Conservation (phyloP, 768 basidiomycete genomes). For the Royoungia palumana region DNA sequence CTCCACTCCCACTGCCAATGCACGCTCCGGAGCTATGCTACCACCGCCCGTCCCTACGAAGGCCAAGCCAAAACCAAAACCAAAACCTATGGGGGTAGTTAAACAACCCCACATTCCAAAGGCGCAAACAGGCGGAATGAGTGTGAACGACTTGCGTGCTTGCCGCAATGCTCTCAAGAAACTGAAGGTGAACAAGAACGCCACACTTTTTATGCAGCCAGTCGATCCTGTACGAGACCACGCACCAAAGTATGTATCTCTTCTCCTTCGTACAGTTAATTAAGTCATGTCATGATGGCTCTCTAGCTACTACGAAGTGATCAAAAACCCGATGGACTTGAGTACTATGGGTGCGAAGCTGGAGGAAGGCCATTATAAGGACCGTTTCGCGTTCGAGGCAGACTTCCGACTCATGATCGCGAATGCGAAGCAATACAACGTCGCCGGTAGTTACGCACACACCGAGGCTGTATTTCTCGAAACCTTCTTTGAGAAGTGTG, state of each 20-base stretch:
- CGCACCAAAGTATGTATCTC: constrained; percentile 71
- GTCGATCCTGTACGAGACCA: constrained; percentile 95
- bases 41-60: constrained; percentile 32
- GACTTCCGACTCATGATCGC: constrained; percentile 87
- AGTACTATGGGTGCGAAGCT: constrained; percentile 85
- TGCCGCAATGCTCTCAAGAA: constrained; percentile 80
- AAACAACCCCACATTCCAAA: constrained; percentile 56
- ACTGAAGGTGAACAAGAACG: constrained; percentile 68
- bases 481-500: constrained; percentile 82
- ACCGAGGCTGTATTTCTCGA: constrained; percentile 76
- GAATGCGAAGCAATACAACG: constrained; percentile 88
- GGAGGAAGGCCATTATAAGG: constrained; percentile 80
- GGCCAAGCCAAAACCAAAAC: constrained; percentile 27
- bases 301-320: constrained; percentile 82
- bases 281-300: not conserved
- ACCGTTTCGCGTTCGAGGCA: constrained; percentile 76
- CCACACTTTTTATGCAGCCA: constrained; percentile 74
- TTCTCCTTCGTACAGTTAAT: constrained; percentile 1
- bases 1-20: constrained; percentile 3
- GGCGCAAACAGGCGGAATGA: constrained; percentile 76
- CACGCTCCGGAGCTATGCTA: constrained; percentile 19
- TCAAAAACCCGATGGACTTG: constrained; percentile 94
- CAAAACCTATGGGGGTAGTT: constrained; percentile 18
- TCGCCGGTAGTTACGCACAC: constrained; percentile 64
- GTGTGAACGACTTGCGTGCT: constrained; percentile 67